Percentiles rank a stretch among this genome's conserved stretches.
Evolutionary conservation across 371 early-diverging fungal genomes (phyloP).

Genomic region (Rhizopus stolonifer): DNA sequence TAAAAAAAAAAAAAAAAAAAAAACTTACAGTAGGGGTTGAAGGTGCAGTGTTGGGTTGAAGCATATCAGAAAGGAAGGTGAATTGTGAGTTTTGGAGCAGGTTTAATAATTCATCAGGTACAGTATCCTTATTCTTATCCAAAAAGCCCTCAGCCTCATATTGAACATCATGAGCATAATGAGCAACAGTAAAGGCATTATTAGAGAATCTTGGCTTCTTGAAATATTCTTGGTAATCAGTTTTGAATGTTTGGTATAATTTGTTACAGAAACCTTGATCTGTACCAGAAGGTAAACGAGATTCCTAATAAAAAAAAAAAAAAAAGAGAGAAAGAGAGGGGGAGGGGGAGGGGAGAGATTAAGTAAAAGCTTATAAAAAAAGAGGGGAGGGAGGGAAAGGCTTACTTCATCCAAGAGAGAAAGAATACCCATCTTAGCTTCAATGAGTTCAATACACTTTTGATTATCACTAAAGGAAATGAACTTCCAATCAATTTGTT

Average conservation of each 20-base stretch:
- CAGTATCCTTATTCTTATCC: slow-evolving; percentile 98
- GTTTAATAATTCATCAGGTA: slow-evolving; percentile 86
- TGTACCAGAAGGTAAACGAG: slow-evolving; percentile 88
- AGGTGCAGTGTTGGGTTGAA: slow-evolving; percentile 13
- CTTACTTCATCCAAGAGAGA: slow-evolving; percentile 92
- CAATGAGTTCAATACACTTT: slow-evolving; percentile 99
- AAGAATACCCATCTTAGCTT: slow-evolving; percentile 94
- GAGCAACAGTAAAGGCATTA: slow-evolving; percentile 80
- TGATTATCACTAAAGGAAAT: slow-evolving; percentile 98
- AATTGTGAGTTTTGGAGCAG: slow-evolving; percentile 68
- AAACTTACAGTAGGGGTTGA: slow-evolving; percentile 11
- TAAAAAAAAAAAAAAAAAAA: background rate
- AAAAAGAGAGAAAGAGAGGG: too few relatives aligned
- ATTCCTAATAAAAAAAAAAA: too few relatives aligned
- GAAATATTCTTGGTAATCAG: slow-evolving; percentile 70
- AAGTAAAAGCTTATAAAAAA: too few relatives aligned
- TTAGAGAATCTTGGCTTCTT: slow-evolving; percentile 89
- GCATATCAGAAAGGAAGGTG: slow-evolving; percentile 57
- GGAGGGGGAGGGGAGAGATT: too few relatives aligned
- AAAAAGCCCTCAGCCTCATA: slow-evolving; percentile 95
- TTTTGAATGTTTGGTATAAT: slow-evolving; percentile 72
- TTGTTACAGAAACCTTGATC: slow-evolving; percentile 84
- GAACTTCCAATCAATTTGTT: slow-evolving; percentile 89
- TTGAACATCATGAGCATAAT: slow-evolving; percentile 91
- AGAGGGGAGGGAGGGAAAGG: slow-evolving; percentile 52